phyloP scores from a whole-genome alignment of 2,329 filamentous ascomycete genomes.

The Aaosphaeria arxii region DNA sequence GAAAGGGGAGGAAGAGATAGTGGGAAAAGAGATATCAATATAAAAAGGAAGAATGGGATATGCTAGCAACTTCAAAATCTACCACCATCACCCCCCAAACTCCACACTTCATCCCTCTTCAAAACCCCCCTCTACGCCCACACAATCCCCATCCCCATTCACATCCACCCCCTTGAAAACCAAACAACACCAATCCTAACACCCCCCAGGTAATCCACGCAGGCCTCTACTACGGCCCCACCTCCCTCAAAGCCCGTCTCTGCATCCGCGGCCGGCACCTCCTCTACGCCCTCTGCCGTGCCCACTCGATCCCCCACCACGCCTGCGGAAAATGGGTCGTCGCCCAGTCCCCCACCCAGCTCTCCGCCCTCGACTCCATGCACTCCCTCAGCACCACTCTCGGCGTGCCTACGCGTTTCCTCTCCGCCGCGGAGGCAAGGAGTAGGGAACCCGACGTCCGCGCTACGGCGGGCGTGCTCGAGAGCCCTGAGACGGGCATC shows the following conservation, averaged over 20 bases:
- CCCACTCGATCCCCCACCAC: slow-evolving; percentile 72
- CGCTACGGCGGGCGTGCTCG: slow-evolving; percentile 71
- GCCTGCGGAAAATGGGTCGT: slow-evolving; percentile 39
- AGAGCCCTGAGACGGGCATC: slow-evolving; percentile 83
- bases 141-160: too few species aligned
- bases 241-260: slow-evolving; percentile 75
- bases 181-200: not conserved
- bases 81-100: too few species aligned
- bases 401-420: slow-evolving; percentile 72
- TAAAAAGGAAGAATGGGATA: too few species aligned
- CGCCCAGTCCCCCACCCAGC: slow-evolving; percentile 73
- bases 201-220: slow-evolving; percentile 86
- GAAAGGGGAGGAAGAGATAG: too few species aligned
- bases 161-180: not conserved
- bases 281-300: slow-evolving; percentile 74
- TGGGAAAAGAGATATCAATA: too few species aligned
- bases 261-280: slow-evolving; percentile 75
- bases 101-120: too few species aligned
- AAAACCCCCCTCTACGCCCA: too few species aligned
- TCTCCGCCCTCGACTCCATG: slow-evolving; percentile 48
- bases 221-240: slow-evolving; percentile 81
- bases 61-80: too few species aligned
- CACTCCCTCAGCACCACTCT: slow-evolving; percentile 54
- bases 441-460: slow-evolving; percentile 71
- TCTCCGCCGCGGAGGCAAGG: slow-evolving; percentile 55